Evolutionary conservation across 352 stramenopile species (phyloP), one percentile per base, ranked within the genome.

Genomic region (Pythium volutum): DNA sequence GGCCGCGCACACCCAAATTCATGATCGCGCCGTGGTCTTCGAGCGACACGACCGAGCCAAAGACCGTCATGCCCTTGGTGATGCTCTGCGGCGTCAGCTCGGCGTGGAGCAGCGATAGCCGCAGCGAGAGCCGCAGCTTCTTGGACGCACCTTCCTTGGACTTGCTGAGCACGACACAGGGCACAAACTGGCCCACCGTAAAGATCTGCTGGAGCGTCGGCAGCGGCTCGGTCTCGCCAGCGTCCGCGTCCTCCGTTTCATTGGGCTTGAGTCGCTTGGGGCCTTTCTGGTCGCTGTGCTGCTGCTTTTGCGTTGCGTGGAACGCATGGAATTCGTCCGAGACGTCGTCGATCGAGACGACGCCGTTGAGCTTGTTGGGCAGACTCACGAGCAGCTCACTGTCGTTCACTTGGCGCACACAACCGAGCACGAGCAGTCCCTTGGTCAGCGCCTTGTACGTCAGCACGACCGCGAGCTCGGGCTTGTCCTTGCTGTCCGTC

Each of bases 1-100:
- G 75, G 10, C 76, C 91, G 53, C 77, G 81, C 43, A 96, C 77
- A 31, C 89, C 89, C 9, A 98, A 41, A 76, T 97, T 96, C 42
- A 98, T 70, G 23, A 98, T 84, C 31, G 89, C 94, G 50, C 96
- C 96, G 72, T 98, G 94, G 77, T 98, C 94, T 73, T 98, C 93
- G 2, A 98, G 68, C 3, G 82, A 96, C 23, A 79, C 59, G 45
- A 98, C 86, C 22, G 83, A 90, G 52, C 91, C 95, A 50, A 94
- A 81, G 36, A 98, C 60, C 4, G 81, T 70, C 53, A 91, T 77
- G 43, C 75, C 84, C 58, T 94, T 95, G 41, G 48, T 51, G 2
- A 96, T 49, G 20, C 75, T 83, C 51, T 84, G 67, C 29, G 79
- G 65, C 27, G 62, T 62, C 5, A 95, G 74, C 49, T 91, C 89